Conservation (phyloP, 2,329 filamentous ascomycete species). For the Alternaria panax region DNA sequence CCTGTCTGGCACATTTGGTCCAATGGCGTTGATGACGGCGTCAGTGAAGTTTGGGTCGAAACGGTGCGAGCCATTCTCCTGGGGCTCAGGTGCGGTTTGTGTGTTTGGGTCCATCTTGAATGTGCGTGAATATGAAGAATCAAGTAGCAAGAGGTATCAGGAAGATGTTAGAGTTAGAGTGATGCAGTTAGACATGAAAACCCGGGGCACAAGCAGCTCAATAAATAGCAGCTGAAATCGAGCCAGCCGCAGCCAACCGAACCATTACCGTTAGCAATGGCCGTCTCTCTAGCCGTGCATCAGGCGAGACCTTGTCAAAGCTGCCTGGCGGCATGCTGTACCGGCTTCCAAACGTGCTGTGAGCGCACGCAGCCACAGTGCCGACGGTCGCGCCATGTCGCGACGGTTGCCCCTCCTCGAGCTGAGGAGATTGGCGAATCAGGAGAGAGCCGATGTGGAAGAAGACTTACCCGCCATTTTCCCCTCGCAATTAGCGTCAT, state of each 20-base stretch:
- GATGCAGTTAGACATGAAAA: background rate
- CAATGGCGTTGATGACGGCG: conserved; percentile 76
- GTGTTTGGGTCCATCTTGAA: conserved; percentile 26
- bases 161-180: background rate
- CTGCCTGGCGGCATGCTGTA: conserved; percentile 25
- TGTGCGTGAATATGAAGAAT: background rate
- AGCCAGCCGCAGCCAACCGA: conserved; percentile 22
- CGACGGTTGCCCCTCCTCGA: conserved; percentile 31
- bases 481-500: conserved; percentile 15
- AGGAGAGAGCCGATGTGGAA: conserved; percentile 33
- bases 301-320: conserved; percentile 23
- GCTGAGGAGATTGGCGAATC: conserved; percentile 64
- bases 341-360: conserved; percentile 24
- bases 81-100: conserved; percentile 31
- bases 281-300: conserved; percentile 34
- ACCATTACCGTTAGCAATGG: conserved; percentile 29
- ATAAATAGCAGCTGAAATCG: conserved; percentile 23
- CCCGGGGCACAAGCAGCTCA: conserved; percentile 19
- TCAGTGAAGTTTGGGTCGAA: conserved; percentile 82
- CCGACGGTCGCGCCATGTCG: conserved; percentile 26
- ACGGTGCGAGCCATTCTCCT: conserved; percentile 42
- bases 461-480: conserved; percentile 36
- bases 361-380: conserved; percentile 22
- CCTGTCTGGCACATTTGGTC: conserved; percentile 71
- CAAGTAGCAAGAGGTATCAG: background rate